Percentiles rank a stretch among this genome's conserved stretches.
Conservation (phyloP, 257 asterid genomes). For the Verbascum thapsus region DNA sequence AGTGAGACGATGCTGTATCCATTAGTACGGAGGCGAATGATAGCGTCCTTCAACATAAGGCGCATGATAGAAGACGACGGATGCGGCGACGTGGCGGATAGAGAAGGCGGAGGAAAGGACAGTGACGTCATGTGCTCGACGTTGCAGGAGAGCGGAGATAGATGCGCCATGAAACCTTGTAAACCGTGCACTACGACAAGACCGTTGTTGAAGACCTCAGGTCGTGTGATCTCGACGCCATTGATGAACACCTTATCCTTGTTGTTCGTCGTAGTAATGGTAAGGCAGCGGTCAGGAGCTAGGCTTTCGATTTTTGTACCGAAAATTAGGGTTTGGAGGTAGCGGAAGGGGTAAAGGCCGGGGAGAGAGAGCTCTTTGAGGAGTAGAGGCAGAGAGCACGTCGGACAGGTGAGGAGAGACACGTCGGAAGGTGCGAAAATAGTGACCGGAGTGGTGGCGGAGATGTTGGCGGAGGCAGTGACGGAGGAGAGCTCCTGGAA, state of each 20-base stretch:
- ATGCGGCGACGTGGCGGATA: conserved; percentile 32
- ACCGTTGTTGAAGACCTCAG: conserved; percentile 73
- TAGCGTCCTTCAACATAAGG: conserved; percentile 64
- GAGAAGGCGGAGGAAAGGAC: conserved; percentile 47
- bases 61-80: conserved; percentile 43
- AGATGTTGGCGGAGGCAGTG: conserved; percentile 52
- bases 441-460: conserved; percentile 71
- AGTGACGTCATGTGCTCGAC: conserved; percentile 63
- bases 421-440: conserved; percentile 80
- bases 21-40: conserved; percentile 52
- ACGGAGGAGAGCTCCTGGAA: conserved; percentile 75
- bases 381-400: conserved; percentile 66
- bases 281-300: conserved; percentile 70
- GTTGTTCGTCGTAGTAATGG: conserved; percentile 49
- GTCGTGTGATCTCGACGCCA: conserved; percentile 61
- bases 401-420: conserved; percentile 72
- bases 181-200: conserved; percentile 61
- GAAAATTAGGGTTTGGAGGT: conserved; percentile 64
- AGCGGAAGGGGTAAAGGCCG: conserved; percentile 63
- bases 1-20: conserved; percentile 68
- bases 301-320: conserved; percentile 82
- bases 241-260: conserved; percentile 54
- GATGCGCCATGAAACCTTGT: conserved; percentile 63
- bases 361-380: conserved; percentile 83
- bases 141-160: conserved; percentile 72